A percentile compares a stretch with the other conserved stretches of the same genome.
Conservation (phyloP, 768 basidiomycete genomes). For the Leucocoprinus sp. region DNA sequence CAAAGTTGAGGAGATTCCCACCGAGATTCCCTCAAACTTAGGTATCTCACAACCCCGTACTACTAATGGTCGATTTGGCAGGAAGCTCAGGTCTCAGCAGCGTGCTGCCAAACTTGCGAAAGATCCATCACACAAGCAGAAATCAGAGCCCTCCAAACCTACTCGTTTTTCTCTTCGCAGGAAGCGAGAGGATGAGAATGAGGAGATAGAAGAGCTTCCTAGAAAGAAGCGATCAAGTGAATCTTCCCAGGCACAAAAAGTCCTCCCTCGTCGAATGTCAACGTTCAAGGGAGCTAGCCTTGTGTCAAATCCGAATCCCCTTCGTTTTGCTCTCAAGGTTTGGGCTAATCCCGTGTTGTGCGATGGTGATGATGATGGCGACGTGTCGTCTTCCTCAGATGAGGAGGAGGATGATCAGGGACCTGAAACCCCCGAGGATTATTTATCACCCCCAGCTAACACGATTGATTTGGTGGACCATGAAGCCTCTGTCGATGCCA, state of each 20-base stretch:
- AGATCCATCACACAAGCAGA: conserved; percentile 12
- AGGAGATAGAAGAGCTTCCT: conserved; percentile 26
- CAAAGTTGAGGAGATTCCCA: conserved; percentile 21
- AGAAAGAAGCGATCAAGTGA: conserved; percentile 21
- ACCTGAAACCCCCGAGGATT: conserved; percentile 54
- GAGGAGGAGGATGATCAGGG: conserved; percentile 45
- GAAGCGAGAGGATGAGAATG: conserved; percentile 26
- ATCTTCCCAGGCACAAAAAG: conserved; percentile 24
- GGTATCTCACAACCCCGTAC: conserved; percentile 51
- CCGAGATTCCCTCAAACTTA: conserved; percentile 31
- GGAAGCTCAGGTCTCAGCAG: conserved; percentile 38
- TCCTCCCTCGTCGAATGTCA: conserved; percentile 32
- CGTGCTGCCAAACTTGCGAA: conserved; percentile 13
- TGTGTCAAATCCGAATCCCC: conserved; percentile 51
- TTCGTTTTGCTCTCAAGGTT: conserved; percentile 48
- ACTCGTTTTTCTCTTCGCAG: conserved; percentile 18
- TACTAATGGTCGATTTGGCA: conserved; percentile 59
- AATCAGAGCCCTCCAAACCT: conserved; percentile 19
- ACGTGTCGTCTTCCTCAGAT: conserved; percentile 39
- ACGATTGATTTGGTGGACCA: conserved; percentile 18
- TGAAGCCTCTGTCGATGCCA: conserved; percentile 3
- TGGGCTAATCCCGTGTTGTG: conserved; percentile 42
- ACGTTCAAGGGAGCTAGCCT: conserved; percentile 39
- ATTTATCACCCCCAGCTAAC: conserved; percentile 32
- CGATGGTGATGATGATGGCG: too few species aligned